Conservation (phyloP, 495 filamentous ascomycete genomes). For the Penicillium cinerascens region DNA sequence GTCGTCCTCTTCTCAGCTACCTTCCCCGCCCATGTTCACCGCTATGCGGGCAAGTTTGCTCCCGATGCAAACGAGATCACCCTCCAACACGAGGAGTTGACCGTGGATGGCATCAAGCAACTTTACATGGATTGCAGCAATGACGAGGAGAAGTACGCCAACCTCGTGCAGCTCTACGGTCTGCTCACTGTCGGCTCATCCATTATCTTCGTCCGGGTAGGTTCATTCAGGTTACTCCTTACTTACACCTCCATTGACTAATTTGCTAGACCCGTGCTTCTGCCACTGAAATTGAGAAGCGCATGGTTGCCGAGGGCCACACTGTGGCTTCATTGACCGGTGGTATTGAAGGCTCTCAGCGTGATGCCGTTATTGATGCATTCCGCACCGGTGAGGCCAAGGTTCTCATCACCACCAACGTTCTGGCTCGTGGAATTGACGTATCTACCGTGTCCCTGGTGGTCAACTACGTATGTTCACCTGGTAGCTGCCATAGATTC, state of each 20-base stretch:
- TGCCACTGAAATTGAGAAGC: constrained; percentile 74
- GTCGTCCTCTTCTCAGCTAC: constrained; percentile 95
- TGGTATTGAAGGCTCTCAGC: constrained; percentile 74
- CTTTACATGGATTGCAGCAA: constrained; percentile 87
- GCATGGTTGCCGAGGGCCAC: constrained; percentile 86
- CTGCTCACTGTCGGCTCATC: constrained; percentile 93
- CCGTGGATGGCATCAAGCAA: constrained; percentile 94
- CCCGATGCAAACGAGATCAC: constrained; percentile 85
- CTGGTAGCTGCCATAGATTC: not conserved
- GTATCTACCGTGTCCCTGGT: constrained; percentile 96
- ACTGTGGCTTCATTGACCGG: constrained; percentile 85
- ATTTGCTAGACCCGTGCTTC: constrained; percentile 66
- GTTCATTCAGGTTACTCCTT: constrained; percentile 13
- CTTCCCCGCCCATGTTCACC: constrained; percentile 79
- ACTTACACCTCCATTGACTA: constrained; percentile 12
- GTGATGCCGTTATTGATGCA: constrained; percentile 79
- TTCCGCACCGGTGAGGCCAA: constrained; percentile 86
- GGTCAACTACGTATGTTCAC: constrained; percentile 71
- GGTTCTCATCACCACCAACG: constrained; percentile 98
- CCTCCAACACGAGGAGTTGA: constrained; percentile 84
- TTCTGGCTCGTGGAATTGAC: constrained; percentile 94
- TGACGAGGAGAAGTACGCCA: constrained; percentile 79
- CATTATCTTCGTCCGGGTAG: constrained; percentile 93
- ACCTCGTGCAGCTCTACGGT: constrained; percentile 87
- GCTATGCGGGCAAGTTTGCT: constrained; percentile 74